A percentile compares a stretch with the other conserved stretches of the same genome.
Evolutionary conservation across 768 basidiomycete genomes (phyloP).

Genomic region (Russula griseocarnosa): DNA sequence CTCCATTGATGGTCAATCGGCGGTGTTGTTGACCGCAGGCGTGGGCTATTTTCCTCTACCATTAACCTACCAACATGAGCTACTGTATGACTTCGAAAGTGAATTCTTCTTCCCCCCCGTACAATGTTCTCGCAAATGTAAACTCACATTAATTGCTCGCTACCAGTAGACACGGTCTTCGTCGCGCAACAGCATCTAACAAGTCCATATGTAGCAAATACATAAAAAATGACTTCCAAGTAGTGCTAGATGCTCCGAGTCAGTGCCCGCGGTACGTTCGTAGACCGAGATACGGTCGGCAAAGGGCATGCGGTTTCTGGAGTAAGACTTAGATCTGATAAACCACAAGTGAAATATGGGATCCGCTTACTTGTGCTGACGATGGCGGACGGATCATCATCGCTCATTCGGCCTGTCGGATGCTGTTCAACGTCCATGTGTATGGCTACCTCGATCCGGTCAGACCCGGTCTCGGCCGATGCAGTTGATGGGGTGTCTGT

Average conservation of each 20-base stretch:
- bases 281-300: neutral
- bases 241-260: neutral
- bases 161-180: too few relatives aligned
- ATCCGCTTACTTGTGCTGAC: neutral
- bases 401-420: neutral
- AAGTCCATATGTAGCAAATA: too few relatives aligned
- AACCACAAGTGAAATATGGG: neutral
- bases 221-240: neutral
- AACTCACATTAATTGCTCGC: too few relatives aligned
- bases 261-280: neutral
- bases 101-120: too few relatives aligned
- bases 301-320: neutral
- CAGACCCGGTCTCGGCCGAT: too few relatives aligned
- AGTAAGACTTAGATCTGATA: neutral
- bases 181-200: too few relatives aligned
- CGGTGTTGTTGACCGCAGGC: too few relatives aligned
- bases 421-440: neutral
- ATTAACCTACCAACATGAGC: too few relatives aligned
- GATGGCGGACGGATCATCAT: neutral
- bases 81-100: too few relatives aligned
- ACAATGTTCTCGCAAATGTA: too few relatives aligned
- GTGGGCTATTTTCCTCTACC: too few relatives aligned
- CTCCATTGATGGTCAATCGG: too few relatives aligned
- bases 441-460: neutral
- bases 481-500: neutral